A percentile compares a stretch with the other conserved stretches of the same genome.
Evolutionary conservation across 768 basidiomycete genomes (phyloP).

Genomic region (Trametes maxima): DNA sequence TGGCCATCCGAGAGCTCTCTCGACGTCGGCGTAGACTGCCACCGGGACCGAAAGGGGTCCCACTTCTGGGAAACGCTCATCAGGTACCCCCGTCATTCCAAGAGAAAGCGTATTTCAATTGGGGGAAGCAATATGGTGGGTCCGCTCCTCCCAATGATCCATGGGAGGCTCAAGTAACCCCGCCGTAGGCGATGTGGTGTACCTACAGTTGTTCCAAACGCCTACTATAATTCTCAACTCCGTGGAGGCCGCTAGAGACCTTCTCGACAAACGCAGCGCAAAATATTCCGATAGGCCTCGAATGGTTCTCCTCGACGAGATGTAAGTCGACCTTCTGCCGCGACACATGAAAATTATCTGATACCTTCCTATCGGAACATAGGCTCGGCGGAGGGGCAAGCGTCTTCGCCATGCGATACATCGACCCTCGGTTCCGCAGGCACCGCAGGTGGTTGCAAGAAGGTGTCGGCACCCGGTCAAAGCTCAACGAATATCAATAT

Average conservation of each 20-base stretch:
- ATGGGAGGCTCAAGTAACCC: too few species aligned
- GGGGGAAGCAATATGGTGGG: too few species aligned
- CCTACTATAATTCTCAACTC: conserved; percentile 32
- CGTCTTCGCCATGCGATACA: conserved; percentile 4
- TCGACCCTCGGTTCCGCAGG: conserved; percentile 19
- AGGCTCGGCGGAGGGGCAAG: conserved; percentile 20
- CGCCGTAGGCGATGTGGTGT: conserved; percentile 23
- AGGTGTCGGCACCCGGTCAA: conserved; percentile 5
- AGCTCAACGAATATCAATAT: conserved; percentile 8
- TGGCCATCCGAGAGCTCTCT: too few species aligned
- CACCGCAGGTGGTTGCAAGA: conserved; percentile 24
- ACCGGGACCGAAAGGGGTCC: too few species aligned
- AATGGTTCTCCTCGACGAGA: conserved; percentile 22
- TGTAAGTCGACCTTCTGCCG: too few species aligned
- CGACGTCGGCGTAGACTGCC: too few species aligned
- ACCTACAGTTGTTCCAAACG: conserved; percentile 16
- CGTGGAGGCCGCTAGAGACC: conserved; percentile 28
- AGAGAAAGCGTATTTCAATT: too few species aligned
- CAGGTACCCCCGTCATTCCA: too few species aligned
- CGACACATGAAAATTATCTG: too few species aligned
- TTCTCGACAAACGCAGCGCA: conserved; percentile 30
- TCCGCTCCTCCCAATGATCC: too few species aligned
- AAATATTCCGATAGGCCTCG: conserved; percentile 33
- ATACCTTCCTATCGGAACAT: not conserved
- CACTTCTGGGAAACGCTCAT: too few species aligned